Base-by-base conservation (phyloP, 2,329 filamentous ascomycete species). In the Paecilomyces variotii region DNA sequence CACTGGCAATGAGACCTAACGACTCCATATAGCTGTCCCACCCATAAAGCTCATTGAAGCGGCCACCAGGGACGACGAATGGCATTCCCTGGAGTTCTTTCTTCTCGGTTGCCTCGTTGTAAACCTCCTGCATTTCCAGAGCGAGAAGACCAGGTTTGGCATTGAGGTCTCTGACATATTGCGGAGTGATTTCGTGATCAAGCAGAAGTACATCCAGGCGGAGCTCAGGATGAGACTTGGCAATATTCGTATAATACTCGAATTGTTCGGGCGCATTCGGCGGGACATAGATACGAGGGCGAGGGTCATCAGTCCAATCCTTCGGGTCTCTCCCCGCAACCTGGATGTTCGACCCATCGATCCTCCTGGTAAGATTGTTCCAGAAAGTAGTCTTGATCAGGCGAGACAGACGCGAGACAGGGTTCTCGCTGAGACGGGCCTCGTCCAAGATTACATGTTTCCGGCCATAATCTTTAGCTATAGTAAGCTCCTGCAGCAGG, bases 11-110 rank as follows among this genome's bases (percentile, higher is more conserved):
- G 59, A 99, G 82, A 19, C 94, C 94, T 2, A 97, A 80, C 4
- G 93, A 94, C 73, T 93, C 90, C 91, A 99, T 97, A 79, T 97
- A 99, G 72, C 91, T 97, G 76, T 99, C 94, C 94, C 94, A 99
- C 53, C 93, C 93, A 72, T 99, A 99, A 25, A 99, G 78, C 74
- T 99, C 94, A 75, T 99, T 99, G 85, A 99, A 99, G 30, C 94
- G 86, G 26, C 94, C 94, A 60, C 94, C 94, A 0, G 94, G 94
- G 2, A 99, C 94, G n/a, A 97, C 91, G 67, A 97, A 99, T 0
- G 94, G 93, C 59, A 95, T 81, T 2, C 94, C 94, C 35, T 82
- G 82, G 49, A 95, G 78, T 2, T 88, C 88, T 61, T 84, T 85
- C 70, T 89, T 81, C 45, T 87, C 87, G 2, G 88, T 89, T 26